phyloP scores from a whole-genome alignment of 2,329 filamentous ascomycete species.

The Neonectria hederae region DNA sequence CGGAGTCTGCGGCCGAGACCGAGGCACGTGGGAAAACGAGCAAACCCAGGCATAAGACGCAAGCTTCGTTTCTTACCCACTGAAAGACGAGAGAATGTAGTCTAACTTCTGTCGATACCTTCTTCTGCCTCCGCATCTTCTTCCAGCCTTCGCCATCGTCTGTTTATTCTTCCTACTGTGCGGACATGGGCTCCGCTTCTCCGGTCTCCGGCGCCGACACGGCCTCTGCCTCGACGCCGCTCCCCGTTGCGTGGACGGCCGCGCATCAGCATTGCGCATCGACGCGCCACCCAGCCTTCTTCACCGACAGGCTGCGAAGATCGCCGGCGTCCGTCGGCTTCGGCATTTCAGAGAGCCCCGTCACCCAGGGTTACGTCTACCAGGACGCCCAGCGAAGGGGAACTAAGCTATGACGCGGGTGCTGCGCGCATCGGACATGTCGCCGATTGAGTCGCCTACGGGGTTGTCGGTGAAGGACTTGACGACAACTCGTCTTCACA shows the following conservation, averaged over 20 bases:
- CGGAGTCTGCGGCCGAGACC: constrained; percentile 17
- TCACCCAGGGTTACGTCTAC: constrained; percentile 70
- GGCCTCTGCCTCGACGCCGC: constrained; percentile 23
- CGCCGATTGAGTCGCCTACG: background rate
- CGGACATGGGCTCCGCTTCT: constrained; percentile 14
- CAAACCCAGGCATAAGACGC: constrained; percentile 12
- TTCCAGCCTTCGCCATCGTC: background rate
- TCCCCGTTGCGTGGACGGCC: constrained; percentile 10
- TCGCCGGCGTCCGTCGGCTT: constrained; percentile 54
- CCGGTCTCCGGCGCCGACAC: constrained; percentile 12
- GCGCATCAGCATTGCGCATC: constrained; percentile 53
- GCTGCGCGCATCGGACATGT: constrained; percentile 13
- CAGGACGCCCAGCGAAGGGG: constrained; percentile 52
- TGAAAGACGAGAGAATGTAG: constrained; percentile 15
- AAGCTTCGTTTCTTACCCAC: background rate
- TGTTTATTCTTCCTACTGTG: background rate
- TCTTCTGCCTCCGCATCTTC: background rate
- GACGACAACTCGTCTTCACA: background rate
- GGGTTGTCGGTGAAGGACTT: constrained; percentile 4
- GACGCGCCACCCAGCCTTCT: constrained; percentile 78
- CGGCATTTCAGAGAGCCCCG: constrained; percentile 53
- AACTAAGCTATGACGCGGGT: constrained; percentile 47
- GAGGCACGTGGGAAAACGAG: constrained; percentile 24
- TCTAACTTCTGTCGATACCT: background rate
- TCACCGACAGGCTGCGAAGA: constrained; percentile 70